Evolutionary conservation across 2,329 filamentous ascomycete genomes (phyloP), one percentile per base, ranked within the genome.

Genomic region (Ophiostoma perfectum): DNA sequence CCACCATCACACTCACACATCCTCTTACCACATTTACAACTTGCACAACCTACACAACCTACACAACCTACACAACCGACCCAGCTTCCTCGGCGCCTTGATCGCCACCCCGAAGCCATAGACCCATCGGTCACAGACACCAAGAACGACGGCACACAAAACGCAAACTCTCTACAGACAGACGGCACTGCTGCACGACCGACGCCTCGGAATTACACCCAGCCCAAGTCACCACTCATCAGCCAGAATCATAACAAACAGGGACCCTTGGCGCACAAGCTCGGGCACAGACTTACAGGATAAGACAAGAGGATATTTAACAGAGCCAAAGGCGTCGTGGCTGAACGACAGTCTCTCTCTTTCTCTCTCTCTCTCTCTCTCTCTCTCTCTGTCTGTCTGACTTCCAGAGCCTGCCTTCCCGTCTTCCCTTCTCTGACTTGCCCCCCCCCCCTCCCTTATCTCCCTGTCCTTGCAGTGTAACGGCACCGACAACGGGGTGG

Each of bases 381-480:
- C 8, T 12, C 3, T 58, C 18, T 38, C 3, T 58, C 2, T 5
- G 3, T 58, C 18, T 12, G 55, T 38, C 55, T 36, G 18, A 39
- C 55, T 18, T 18, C 55, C 55, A 60, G 36, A 12, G 36, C 27
- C 55, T 27, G 55, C 55, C 55, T 60, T 6, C 49, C 18, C n/a
- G 7, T n/a, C n/a, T 18, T 52, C 49, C n/a, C 27, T 7, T 47
- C 45, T 47, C 45, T 14, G 11, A 47, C 45, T 8, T 18, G 5
- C 18, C 18, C 52, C 4, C 18, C 27, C 9, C 27, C 3, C 52
- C 8, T 12, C 6, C 27, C 4, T 11, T 14, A 14, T 27, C 52
- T 58, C 27, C 52, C 4, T 60, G 6, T 18, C 55, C 55, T 60
- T 60, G 55, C 55, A 60, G 18, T 60, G 55, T 60, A 55, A 55